Evolutionary conservation across 169 alveolate genomes (phyloP), one percentile per base, ranked within the genome.

Genomic region (Ichthyophthirius multifiliis): DNA sequence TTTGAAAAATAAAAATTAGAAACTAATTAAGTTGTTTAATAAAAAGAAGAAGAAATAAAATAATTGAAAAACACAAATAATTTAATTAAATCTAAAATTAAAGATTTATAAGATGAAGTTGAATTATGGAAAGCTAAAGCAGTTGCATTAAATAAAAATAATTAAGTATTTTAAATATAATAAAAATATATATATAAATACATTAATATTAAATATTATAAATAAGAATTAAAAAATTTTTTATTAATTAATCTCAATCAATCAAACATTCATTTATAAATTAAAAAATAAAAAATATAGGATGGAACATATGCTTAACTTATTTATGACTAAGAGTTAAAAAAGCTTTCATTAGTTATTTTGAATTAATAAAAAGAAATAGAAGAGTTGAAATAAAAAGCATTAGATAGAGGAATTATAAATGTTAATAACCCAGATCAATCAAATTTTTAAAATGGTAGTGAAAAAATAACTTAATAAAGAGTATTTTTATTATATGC

Each of bases 391-490:
- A 55, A 55, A 55, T 10, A 13, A 15, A 55, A 55, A 27, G 71
- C 71, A 20, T 0, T 55, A 27, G 31, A 55, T 55, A 39, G 71
- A 27, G 71, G 71, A 1, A 23, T 16, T 3, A 39, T 18, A 27
- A 47, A 47, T 47, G 71, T 27, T 27, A 39, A 39, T 7, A 55
- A 16, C 2, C 23, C 41, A 2, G 13, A 55, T 55, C 3, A 27
- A 27, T 39, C 71, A 10, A 20, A 34, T 15, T 34, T 18, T 55
- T 55, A 34, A 45, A 6, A 18, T 15, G 71, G 71, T 27, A 55
- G 71, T 55, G 71, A 55, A 55, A 55, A 39, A 55, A 55, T 55
- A 10, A 39, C 71, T 55, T 55, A 55, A 27, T 27, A 55, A 55
- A 55, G 71, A 55, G 71, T 39, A 10, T 39, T 55, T 55, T 55